Evolutionary conservation across 768 basidiomycete genomes (phyloP), one percentile per base, ranked within the genome.

Genomic region (Calvatia gigantea): DNA sequence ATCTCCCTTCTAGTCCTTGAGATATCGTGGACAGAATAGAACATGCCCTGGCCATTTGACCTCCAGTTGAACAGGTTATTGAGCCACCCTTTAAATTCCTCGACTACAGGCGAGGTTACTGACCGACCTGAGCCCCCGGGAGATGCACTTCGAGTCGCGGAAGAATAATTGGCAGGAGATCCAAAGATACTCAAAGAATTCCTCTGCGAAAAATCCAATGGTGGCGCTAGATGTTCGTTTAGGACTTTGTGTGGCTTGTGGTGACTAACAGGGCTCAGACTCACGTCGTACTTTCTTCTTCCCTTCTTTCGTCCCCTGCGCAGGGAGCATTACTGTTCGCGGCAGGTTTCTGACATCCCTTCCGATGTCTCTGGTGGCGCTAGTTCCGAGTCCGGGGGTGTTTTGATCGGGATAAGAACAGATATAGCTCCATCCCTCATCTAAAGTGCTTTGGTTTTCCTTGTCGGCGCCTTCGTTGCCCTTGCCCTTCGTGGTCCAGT

Each of bases 21-120:
- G 39, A 84, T 62, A 56, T 82, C 79, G 54, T 82, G 76, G 14
- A 70, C 60, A 3, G 88, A 89, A 65, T 85, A 87, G 19, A 83
- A 64, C 28, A 79, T 65, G 51, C 73, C 67, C 70, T 63, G 76
- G 21, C 76, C 70, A 51, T 83, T 81, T 29, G 79, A 76, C 65
- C 90, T 94, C 90, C 93, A 97, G 69, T 86, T 90, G 77, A 98
- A 98, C 28, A 98, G 75, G 61, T 90, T 96, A 19, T 92, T 91
- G 71, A 98, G 95, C 95, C 95, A 97, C 31, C 88, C 89, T 66
- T 88, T 89, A 70, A 91, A 85, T 68, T 91, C 90, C 55, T 86
- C 86, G 12, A 89, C 86, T 8, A 83, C 85, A n/a, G 88, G 88
- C 14, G 88, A 84, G 6, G 81, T 73, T 39, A 83, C 67, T 45